These are phyloP conservation scores for Ustilago bromivora DNA, from an alignment of 1,284 basidiomycete species.

Conservation along the genomic window DNA sequence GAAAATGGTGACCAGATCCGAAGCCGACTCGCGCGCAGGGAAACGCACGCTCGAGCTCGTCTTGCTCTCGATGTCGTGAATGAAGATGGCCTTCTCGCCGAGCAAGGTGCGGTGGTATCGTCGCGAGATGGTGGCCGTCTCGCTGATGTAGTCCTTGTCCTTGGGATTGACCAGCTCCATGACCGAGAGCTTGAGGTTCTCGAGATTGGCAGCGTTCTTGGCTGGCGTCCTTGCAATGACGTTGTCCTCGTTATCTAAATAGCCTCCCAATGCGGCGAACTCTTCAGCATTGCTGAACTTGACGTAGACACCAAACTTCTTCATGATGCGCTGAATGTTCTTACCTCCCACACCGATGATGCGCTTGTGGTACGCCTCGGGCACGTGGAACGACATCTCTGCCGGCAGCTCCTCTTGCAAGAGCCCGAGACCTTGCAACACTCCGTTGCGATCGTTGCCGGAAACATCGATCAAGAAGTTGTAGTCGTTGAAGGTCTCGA, in stretches of 20 bases:
- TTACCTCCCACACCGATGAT: slow-evolving; percentile 98
- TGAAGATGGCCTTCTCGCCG: slow-evolving; percentile 96
- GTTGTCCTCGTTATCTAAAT: slow-evolving; percentile 98
- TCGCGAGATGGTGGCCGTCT: slow-evolving; percentile 90
- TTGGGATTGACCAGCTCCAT: slow-evolving; percentile 98
- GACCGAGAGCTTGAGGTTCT: slow-evolving; percentile 93
- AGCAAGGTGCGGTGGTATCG: slow-evolving; percentile 93
- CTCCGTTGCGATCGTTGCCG: slow-evolving; percentile 73
- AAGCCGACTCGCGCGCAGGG: slow-evolving; percentile 93
- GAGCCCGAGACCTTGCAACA: slow-evolving; percentile 87
- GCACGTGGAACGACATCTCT: slow-evolving; percentile 99
- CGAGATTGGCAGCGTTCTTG: slow-evolving; percentile 95
- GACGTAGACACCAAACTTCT: slow-evolving; percentile 98
- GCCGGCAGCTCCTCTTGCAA: slow-evolving; percentile 97
- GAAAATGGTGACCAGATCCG: slow-evolving; percentile 90
- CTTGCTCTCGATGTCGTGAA: slow-evolving; percentile 95
- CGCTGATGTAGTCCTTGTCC: slow-evolving; percentile 96
- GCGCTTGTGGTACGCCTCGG: slow-evolving; percentile 97
- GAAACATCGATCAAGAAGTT: slow-evolving; percentile 94
- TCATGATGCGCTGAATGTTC: slow-evolving; percentile 99
- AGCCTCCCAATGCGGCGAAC: slow-evolving; percentile 92
- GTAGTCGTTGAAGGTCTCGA: slow-evolving; percentile 98
- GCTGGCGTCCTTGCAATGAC: slow-evolving; percentile 96
- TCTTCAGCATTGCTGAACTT: slow-evolving; percentile 99
- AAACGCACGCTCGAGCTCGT: slow-evolving; percentile 94